A percentile compares a stretch with the other conserved stretches of the same genome.
Evolutionary conservation across 2,329 filamentous ascomycete species (phyloP).

Genomic region (Hirsutella thompsonii): DNA sequence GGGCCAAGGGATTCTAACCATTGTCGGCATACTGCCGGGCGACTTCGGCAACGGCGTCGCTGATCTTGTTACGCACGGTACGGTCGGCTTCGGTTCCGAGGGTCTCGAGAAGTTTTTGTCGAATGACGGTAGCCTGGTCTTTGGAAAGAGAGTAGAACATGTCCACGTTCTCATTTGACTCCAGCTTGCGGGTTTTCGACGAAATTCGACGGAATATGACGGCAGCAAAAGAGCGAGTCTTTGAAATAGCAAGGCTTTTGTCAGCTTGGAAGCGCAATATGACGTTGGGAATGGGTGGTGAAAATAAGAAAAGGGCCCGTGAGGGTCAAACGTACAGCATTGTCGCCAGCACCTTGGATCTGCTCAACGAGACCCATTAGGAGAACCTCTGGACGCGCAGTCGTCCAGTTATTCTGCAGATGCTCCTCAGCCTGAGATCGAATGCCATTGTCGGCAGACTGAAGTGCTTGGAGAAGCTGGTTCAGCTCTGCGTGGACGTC

Average conservation of each 20-base stretch:
- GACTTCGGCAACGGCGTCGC: conserved; percentile 92
- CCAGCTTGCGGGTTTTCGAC: conserved; percentile 72
- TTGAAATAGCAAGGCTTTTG: background rate
- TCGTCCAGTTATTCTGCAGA: conserved; percentile 82
- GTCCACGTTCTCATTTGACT: conserved; percentile 60
- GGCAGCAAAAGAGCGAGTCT: conserved; percentile 78
- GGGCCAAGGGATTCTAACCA: conserved; percentile 40
- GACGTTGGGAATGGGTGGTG: conserved; percentile 21
- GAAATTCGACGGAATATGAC: conserved; percentile 92
- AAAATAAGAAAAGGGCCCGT: background rate
- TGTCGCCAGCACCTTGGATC: conserved; percentile 63
- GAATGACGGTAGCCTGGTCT: conserved; percentile 65
- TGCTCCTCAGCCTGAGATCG: conserved; percentile 82
- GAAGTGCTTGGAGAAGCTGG: conserved; percentile 77
- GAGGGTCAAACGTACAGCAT: conserved; percentile 40
- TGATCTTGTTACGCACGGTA: conserved; percentile 83
- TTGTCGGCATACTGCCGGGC: conserved; percentile 91
- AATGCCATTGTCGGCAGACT: conserved; percentile 77
- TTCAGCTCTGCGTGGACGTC: conserved; percentile 76
- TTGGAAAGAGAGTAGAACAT: conserved; percentile 69
- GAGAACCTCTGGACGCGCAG: conserved; percentile 68
- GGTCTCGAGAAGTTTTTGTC: conserved; percentile 69
- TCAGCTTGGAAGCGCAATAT: background rate
- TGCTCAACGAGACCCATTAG: conserved; percentile 93
- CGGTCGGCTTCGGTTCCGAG: conserved; percentile 61